Base-by-base conservation (phyloP, 73 alveolate genomes). In the Paramecium sexaurelia region DNA sequence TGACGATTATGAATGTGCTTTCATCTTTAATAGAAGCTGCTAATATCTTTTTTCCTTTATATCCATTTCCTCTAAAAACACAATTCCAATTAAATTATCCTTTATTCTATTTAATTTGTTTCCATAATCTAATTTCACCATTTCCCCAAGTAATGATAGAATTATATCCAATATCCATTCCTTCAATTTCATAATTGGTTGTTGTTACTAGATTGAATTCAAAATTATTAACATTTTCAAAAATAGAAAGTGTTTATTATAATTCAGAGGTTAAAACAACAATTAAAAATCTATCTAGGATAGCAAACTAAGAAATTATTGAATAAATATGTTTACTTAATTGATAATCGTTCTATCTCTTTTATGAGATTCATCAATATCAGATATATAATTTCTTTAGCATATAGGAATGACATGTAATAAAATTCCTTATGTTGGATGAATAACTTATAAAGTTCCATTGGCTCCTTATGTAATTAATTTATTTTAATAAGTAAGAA, bases 1-100 rank as follows among this genome's bases (percentile, higher is more conserved):
- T 61, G 15, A 61, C 83, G 0, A 61, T 61, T 1, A 61, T n/a
- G 17, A 61, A 9, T 0, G 45, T 29, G 1, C 3, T 17, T 61
- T 61, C 83, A 11, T 61, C 43, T 13, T 29, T 13, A 10, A 61
- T 61, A 29, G 37, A 61, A 3, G 33, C 47, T 61, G 83, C n/a
- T 29, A 61, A 26, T 26, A 61, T 24, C 0, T 61, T 61, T 22
- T 1, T 61, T 22, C 83, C 83, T 61, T 61, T 61, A n/a, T 61
- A 61, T 61, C 83, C 83, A 61, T 61, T 15, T 11, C 83, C 83
- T 61, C 83, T 61, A 8, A 61, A 61, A 5, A 61, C 26, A 61
- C 83, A 61, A 61, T 61, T 61, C 83, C 83, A 61, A 61, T 61
- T 61, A 8, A 13, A 61, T 61, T 61, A 61, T 4, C 83, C 83